Evolutionary conservation across 1,139 yeast species (phyloP).

Genomic region (Yamadazyma siamensis): DNA sequence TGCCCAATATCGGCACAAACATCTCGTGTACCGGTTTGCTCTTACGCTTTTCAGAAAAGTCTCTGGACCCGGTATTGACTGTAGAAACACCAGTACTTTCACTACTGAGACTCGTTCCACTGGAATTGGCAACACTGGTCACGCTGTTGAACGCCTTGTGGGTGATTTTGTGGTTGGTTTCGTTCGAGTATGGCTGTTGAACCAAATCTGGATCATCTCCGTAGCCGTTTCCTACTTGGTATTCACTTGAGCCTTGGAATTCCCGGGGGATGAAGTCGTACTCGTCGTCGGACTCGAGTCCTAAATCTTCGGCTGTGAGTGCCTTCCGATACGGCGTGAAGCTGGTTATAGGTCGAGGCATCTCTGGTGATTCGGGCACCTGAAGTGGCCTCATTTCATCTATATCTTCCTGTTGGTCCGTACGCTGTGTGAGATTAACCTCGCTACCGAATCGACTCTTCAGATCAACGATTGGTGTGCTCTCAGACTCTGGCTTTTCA

Average conservation of each 20-base stretch:
- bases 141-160: not conserved
- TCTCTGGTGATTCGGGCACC: too few relatives aligned
- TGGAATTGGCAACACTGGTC: not conserved
- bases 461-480: too few relatives aligned
- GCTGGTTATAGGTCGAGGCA: too few relatives aligned
- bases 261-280: not conserved
- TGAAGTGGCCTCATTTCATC: too few relatives aligned
- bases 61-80: not conserved
- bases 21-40: slow-evolving; percentile 42
- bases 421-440: too few relatives aligned
- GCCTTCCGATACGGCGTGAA: too few relatives aligned
- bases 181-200: not conserved
- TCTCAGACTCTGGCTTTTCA: too few relatives aligned
- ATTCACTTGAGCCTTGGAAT: slow-evolving; percentile 1
- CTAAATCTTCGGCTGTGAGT: too few relatives aligned
- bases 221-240: slow-evolving; percentile 11
- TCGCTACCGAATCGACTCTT: too few relatives aligned
- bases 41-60: slow-evolving; percentile 20
- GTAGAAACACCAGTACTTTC: not conserved
- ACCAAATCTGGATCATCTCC: slow-evolving; percentile 5
- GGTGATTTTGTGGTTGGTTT: not conserved
- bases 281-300: not conserved
- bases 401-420: too few relatives aligned
- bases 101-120: not conserved
- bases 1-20: slow-evolving; percentile 45